A percentile compares a stretch with the other conserved stretches of the same genome.
Evolutionary conservation across 2,329 filamentous ascomycete genomes (phyloP).

Genomic region (Epichloe glyceriae): DNA sequence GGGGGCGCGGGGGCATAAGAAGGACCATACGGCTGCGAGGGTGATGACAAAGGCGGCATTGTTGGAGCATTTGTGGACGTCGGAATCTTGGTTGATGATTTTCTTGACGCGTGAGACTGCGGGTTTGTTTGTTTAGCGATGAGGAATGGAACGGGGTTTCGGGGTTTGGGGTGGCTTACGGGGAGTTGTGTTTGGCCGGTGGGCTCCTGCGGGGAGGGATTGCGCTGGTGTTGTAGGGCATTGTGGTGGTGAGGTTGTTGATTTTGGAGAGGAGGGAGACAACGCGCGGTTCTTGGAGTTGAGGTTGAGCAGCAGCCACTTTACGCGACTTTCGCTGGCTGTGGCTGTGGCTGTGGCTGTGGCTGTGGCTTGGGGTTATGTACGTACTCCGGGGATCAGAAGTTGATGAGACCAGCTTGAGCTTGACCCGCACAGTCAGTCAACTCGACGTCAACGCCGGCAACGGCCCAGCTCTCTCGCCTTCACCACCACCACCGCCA

Average conservation of each 20-base stretch:
- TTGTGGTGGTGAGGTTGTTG: slow-evolving; percentile 21
- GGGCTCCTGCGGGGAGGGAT: slow-evolving; percentile 70
- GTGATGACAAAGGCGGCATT: slow-evolving; percentile 92
- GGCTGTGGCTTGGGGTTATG: too few relatives aligned
- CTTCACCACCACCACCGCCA: neutral
- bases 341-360: too few relatives aligned
- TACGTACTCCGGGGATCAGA: too few relatives aligned
- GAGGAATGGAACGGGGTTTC: neutral
- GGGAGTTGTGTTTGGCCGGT: slow-evolving; percentile 73
- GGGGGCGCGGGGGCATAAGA: too few relatives aligned
- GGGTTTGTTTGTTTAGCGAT: neutral
- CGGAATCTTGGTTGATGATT: slow-evolving; percentile 79
- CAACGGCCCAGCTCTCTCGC: neutral
- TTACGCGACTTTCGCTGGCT: neutral
- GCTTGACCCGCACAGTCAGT: too few relatives aligned
- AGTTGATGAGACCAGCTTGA: too few relatives aligned
- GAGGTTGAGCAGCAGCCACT: neutral
- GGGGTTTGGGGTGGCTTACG: slow-evolving; percentile 38
- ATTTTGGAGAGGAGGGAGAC: neutral
- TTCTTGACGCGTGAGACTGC: slow-evolving; percentile 90
- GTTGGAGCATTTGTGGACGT: slow-evolving; percentile 76
- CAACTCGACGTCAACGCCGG: too few relatives aligned
- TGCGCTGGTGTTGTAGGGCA: slow-evolving; percentile 84
- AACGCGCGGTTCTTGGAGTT: neutral
- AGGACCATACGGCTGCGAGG: slow-evolving; percentile 57